Conservation (phyloP, 192 early-diverging fungal genomes). For the Coemansia reversa region DNA sequence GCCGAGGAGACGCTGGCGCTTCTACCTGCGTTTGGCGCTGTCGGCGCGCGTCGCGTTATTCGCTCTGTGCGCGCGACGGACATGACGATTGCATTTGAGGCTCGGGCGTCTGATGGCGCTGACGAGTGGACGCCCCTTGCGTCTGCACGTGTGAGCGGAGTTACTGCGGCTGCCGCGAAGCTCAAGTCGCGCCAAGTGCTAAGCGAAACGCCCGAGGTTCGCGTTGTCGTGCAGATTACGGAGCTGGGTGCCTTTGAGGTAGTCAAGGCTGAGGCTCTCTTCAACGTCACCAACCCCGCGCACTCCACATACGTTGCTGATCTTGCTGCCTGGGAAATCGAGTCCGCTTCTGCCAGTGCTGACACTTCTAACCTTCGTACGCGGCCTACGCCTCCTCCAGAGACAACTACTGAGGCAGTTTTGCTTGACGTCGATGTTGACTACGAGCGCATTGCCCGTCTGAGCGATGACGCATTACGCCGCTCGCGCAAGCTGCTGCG, state of each 20-base stretch:
- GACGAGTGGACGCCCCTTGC: constrained; percentile 27
- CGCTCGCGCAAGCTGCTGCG: constrained; percentile 55
- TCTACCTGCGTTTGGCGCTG: constrained; percentile 58
- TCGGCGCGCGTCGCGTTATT: constrained; percentile 85
- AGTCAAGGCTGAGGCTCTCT: constrained; percentile 59
- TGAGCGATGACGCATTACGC: constrained; percentile 45
- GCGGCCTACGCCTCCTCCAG: constrained; percentile 26
- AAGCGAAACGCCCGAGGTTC: constrained; percentile 75
- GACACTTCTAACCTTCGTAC: constrained; percentile 34
- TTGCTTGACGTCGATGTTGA: constrained; percentile 60
- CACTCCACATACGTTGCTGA: constrained; percentile 28
- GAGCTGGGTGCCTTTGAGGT: constrained; percentile 70
- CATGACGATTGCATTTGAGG: constrained; percentile 69
- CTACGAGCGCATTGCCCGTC: constrained; percentile 57
- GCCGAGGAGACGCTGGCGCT: constrained; percentile 29
- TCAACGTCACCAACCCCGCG: constrained; percentile 53
- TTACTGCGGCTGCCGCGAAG: constrained; percentile 67
- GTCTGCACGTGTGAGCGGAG: constrained; percentile 62
- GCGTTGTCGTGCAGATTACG: constrained; percentile 74
- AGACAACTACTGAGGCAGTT: constrained; percentile 46
- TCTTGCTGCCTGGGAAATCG: constrained; percentile 43
- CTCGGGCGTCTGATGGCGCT: constrained; percentile 63
- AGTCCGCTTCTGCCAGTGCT: constrained; percentile 49
- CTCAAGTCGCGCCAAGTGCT: constrained; percentile 57
- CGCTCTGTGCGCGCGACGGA: constrained; percentile 68